phyloP scores from a whole-genome alignment of 495 filamentous ascomycete species.

The Amphirosellinia nigrospora region DNA sequence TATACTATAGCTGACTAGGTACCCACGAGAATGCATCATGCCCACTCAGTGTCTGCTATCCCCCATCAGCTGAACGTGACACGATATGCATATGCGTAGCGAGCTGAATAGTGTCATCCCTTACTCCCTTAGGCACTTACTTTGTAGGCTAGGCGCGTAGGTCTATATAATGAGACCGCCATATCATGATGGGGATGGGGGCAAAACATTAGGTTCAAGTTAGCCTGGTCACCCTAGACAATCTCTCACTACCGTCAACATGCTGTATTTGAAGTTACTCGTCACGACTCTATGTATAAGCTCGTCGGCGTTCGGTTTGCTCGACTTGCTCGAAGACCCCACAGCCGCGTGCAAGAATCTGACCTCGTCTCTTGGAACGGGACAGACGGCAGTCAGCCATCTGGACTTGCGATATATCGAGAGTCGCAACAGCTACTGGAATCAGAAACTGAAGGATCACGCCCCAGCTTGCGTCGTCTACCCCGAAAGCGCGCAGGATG shows the following conservation, averaged over 20 bases:
- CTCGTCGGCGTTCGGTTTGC: not conserved
- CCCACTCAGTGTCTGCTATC: not conserved
- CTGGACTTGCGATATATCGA: conserved; percentile 26
- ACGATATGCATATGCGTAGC: not conserved
- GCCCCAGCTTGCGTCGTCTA: conserved; percentile 39
- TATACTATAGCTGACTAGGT: not conserved
- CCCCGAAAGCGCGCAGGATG: conserved; percentile 35
- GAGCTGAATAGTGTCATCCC: not conserved
- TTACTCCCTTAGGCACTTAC: not conserved
- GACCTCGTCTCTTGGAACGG: not conserved
- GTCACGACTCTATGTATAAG: not conserved
- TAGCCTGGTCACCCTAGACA: not conserved
- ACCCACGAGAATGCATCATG: not conserved
- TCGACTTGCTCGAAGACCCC: not conserved
- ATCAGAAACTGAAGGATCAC: conserved; percentile 40
- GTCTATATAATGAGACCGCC: not conserved
- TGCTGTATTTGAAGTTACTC: not conserved
- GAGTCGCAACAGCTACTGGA: conserved; percentile 45
- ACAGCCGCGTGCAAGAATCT: not conserved
- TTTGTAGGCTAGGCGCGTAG: not conserved
- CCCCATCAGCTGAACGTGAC: not conserved
- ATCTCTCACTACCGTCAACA: not conserved
- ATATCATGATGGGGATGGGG: not conserved
- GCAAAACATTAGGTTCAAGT: not conserved
- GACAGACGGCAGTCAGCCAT: not conserved